Base-by-base conservation (phyloP, 148 eudicot species). In the Vaccinium myrtillus region DNA sequence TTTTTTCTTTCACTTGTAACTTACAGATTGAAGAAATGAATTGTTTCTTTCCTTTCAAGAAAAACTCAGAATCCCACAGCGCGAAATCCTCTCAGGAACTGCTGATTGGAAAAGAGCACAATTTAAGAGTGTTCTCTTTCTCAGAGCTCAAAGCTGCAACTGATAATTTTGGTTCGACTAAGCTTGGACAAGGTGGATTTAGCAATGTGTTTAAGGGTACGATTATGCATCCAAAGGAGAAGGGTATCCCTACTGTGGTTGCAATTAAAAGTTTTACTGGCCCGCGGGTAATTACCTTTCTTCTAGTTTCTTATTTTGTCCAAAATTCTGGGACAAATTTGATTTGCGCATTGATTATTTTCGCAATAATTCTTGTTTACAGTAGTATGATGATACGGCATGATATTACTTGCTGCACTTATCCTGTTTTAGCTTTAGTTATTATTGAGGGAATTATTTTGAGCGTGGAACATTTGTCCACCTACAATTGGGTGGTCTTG, bases 241-340 rank as follows among this genome's bases (percentile, higher is more conserved):
- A 71, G 59, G 89, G 82, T 39, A 53, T 78, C 39, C 82, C 90
- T 82, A 70, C 25, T 75, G 88, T 84, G 80, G 95, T 93, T 88
- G 95, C 95, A 51, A 83, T 93, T 87, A 93, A 92, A 87, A 93
- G 86, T 82, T 92, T 92, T 67, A 90, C 90, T 83, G 91, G 93
- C 27, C 83, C 88, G 88, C 94, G 87, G 92, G 95, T 93, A 91
- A 61, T 6, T 9, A 32, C 25, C 19, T 73, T 70, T 56, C 21
- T 61, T 73, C 18, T 61, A 39, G 23, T 56, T 21, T 56, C 25
- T 30, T 53, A n/a, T 56, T 21, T 32, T 4, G 23, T 3, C 30
- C 7, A 8, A 25, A 19, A 50, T n/a, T 50, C n/a, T 53, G 46
- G 46, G 46, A 0, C 46, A 43, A 43, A 43, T 43, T 43, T 43